phyloP scores from a whole-genome alignment of 2,329 filamentous ascomycete species.

The Fonsecaea pedrosoi region DNA sequence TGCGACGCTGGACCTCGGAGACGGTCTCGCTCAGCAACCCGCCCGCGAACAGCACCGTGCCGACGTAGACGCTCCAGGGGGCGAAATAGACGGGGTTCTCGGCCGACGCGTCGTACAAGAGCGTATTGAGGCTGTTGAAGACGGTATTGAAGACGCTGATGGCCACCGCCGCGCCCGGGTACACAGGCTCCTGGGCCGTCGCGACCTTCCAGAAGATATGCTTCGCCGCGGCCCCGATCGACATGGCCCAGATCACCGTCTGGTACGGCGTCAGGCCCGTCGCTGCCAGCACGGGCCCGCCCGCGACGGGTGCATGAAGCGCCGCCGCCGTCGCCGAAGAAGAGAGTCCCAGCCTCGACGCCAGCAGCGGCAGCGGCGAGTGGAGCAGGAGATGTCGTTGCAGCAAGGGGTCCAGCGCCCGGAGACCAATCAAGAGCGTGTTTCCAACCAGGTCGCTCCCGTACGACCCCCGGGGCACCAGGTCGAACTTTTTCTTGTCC shows the following conservation, averaged over 20 bases:
- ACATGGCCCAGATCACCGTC: conserved; percentile 31
- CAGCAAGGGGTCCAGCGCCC: conserved; percentile 28
- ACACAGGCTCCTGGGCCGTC: conserved; percentile 26
- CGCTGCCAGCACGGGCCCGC: conserved; percentile 12
- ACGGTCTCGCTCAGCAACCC: conserved; percentile 63
- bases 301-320: conserved; percentile 13
- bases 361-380: conserved; percentile 22
- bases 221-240: conserved; percentile 32
- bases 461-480: conserved; percentile 25
- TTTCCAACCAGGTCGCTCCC: conserved; percentile 23
- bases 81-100: conserved; percentile 39
- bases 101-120: conserved; percentile 59
- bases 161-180: conserved; percentile 48
- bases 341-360: conserved; percentile 18
- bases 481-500: conserved; percentile 9
- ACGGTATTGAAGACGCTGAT: conserved; percentile 62
- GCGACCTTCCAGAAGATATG: conserved; percentile 31
- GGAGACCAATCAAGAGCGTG: conserved; percentile 27
- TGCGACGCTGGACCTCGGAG: conserved; percentile 63
- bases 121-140: conserved; percentile 62
- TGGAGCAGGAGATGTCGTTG: conserved; percentile 28
- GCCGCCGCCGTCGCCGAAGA: not conserved
- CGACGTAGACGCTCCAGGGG: conserved; percentile 52
- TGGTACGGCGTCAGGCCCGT: conserved; percentile 34
- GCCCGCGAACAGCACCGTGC: conserved; percentile 56